Evolutionary conservation across 2,329 filamentous ascomycete species (phyloP), one percentile per base, ranked within the genome.

Genomic region (Cordyceps javanica): DNA sequence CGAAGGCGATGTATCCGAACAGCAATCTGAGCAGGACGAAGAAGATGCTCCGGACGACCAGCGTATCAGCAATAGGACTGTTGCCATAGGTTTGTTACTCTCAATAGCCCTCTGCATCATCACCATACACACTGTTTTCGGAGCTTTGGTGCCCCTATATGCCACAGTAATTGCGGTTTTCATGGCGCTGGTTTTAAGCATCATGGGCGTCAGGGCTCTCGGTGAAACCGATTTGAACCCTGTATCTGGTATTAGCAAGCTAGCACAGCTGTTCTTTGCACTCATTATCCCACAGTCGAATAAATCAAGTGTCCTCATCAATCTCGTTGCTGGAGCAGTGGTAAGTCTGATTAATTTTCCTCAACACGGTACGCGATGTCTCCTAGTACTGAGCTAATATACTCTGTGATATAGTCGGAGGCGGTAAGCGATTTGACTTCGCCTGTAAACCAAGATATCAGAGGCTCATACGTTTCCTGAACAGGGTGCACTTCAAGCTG

Each of bases 191-290:
- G 64, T 92, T 1, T 80, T 85, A 19, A 90, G 88, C 57, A 87
- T 94, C 55, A 88, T 88, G 84, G 86, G 85, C 3, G 86, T 88
- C 11, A 74, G 86, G 32, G 85, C 86, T 1, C 72, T 88, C 0
- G 85, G 85, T 10, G 84, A 97, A 76, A 97, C 94, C 5, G 94
- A 99, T 66, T 79, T 99, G 10, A 97, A 97, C 68, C 94, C 94
- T 0, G 94, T 97, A 2, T 96, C 90, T 1, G 94, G 94, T 34
- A 99, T 97, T 71, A 93, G 89, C 69, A 99, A 99, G 75, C 81
- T 99, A 3, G 96, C 94, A 0, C 94, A 99, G 72, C 83, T 99
- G 3, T 88, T 97, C 68, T 97, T 99, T 71, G 94, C 94, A 3
- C 75, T 96, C 51, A 89, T 95, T 39, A 91, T 95, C 2, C 92